These are phyloP conservation scores for Maudiozyma saulgeensis DNA, from an alignment of 805 yeast species.

Conservation along the genomic window DNA sequence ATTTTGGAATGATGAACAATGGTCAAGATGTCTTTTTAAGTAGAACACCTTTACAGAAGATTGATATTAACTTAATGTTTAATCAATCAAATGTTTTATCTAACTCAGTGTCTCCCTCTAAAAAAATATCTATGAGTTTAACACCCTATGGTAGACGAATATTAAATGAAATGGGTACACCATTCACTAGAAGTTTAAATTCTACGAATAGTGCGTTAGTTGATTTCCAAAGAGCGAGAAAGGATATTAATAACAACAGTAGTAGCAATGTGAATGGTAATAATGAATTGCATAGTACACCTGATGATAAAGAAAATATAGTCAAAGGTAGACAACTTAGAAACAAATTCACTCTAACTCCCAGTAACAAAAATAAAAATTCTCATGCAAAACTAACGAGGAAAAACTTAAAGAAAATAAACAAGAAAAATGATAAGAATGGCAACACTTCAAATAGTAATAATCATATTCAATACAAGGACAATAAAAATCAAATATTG, in stretches of 20 bases:
- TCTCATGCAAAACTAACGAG: not conserved
- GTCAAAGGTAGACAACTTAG: not conserved
- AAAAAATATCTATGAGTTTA: slow-evolving; percentile 20
- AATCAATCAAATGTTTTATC: slow-evolving; percentile 13
- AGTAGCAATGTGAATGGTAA: too few species aligned
- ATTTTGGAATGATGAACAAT: not conserved
- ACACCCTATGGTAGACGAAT: slow-evolving; percentile 29
- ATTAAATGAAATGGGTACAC: slow-evolving; percentile 26
- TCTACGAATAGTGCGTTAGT: slow-evolving; percentile 27
- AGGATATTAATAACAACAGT: slow-evolving; percentile 12
- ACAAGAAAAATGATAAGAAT: slow-evolving; percentile 2
- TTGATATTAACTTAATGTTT: slow-evolving; percentile 28
- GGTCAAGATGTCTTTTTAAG: slow-evolving; percentile 1
- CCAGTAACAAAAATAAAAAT: not conserved
- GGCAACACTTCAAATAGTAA: slow-evolving; percentile 1
- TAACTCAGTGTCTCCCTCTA: slow-evolving; percentile 24
- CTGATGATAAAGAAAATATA: not conserved
- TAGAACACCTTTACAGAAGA: slow-evolving; percentile 24
- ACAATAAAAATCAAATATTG: not conserved
- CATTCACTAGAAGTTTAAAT: slow-evolving; percentile 14
- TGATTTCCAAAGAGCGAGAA: slow-evolving; percentile 27
- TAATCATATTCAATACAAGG: slow-evolving; percentile 4
- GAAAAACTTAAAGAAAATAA: not conserved
- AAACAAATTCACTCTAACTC: not conserved
- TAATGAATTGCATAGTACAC: not conserved